Evolutionary conservation across 75 land plant species (phyloP), one percentile per base, ranked within the genome.

Genomic region (Pinus taeda): DNA sequence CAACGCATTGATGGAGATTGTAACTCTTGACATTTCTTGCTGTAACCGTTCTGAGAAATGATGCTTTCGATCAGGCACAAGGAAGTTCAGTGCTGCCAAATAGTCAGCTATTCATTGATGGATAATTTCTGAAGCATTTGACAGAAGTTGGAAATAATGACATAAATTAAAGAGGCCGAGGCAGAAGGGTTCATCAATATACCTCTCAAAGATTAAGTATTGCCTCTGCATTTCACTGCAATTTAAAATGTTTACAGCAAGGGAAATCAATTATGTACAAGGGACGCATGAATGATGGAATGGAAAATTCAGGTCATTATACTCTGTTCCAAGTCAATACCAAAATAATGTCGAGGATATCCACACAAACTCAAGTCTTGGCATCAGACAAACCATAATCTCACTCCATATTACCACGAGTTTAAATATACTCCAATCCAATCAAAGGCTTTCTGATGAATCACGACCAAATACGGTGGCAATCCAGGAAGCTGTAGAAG

Each of bases 261-360:
- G 53, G 71, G 53, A 69, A 42, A 20, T 18, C 6, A 37, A 45
- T 42, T 69, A 69, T 69, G 42, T 69, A 69, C 71, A 69, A 15
- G 42, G 53, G 53, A 65, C 7, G 22, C 71, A 39, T 69, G 71
- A n/a, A 37, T 42, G 45, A 45, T 33, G 36, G 42, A 65, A 49
- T 49, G 55, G 55, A 49, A 49, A 49, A 49, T 49, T 49, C 55
- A 49, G 55, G 55, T 49, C 71, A n/a, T 37, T 69, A 37, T 13
- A n/a, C 49, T 45, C 37, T 69, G 71, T 69, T 69, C 71, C 71
- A 69, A 42, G 71, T 69, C 71, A 69, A 65, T 69, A 69, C 49
- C 42, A 45, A 39, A 49, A 69, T 42, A 69, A 69, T 69, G 20
- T 69, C 49, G 49, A 39, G 22, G 39, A 69, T 30, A 39, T 39